A percentile compares a stretch with the other conserved stretches of the same genome.
These are phyloP conservation scores for Pinus tabuliformis DNA, from an alignment of 75 land plant species.

Conservation along the genomic window DNA sequence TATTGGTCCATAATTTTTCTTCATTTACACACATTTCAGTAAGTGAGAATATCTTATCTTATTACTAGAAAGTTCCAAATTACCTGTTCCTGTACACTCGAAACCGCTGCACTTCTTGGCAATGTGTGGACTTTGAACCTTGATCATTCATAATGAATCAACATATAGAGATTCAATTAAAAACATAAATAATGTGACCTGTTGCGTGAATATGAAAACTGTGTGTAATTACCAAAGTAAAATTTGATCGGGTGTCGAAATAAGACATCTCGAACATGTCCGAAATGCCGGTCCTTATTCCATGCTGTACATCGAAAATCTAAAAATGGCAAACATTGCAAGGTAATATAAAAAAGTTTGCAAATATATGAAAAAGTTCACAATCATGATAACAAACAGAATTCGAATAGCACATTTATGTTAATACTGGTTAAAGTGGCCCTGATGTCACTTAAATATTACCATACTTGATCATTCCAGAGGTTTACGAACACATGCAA, in stretches of 20 bases:
- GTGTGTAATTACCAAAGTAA: constrained; percentile 61
- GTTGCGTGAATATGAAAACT: not conserved
- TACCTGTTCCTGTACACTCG: constrained; percentile 79
- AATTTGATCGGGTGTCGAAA: constrained; percentile 93
- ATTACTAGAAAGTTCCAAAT: not conserved
- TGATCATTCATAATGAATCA: constrained; percentile 4
- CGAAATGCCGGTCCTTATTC: constrained; percentile 62
- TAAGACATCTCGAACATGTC: constrained; percentile 79
- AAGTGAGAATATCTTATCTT: too few species aligned
- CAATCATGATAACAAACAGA: not conserved
- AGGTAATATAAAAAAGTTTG: not conserved
- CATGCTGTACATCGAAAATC: constrained; percentile 79
- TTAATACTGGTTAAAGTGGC: not conserved
- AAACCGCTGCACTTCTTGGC: constrained; percentile 75
- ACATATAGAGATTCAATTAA: not conserved
- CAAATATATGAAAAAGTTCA: not conserved
- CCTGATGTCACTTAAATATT: not conserved
- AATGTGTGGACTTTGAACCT: constrained; percentile 83
- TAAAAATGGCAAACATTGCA: constrained; percentile 15
- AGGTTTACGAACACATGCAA: not conserved
- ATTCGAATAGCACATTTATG: not conserved
- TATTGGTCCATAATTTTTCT: too few species aligned
- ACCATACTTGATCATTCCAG: not conserved
- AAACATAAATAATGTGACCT: not conserved
- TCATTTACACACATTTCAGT: too few species aligned